A percentile compares a stretch with the other conserved stretches of the same genome.
Evolutionary conservation across 139 green algal species (phyloP).

Genomic region (Closterium sp.): DNA sequence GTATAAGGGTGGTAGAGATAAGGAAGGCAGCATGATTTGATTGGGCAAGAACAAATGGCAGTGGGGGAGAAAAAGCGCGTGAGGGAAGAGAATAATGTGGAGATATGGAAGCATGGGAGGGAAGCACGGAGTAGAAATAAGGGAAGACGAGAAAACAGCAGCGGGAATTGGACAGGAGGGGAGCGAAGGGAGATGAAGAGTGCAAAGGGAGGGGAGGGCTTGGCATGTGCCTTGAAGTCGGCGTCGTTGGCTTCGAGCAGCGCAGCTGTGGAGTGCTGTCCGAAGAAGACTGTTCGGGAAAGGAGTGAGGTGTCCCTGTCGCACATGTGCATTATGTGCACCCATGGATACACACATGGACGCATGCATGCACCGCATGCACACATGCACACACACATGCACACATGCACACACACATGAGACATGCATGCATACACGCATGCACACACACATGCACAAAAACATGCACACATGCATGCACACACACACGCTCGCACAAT

Average conservation of each 20-base stretch:
- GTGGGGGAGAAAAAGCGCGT: background rate
- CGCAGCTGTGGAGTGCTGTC: constrained; percentile 25
- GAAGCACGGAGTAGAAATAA: background rate
- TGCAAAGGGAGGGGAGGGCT: background rate
- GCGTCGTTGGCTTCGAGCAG: constrained; percentile 38
- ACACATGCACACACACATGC: too few species aligned
- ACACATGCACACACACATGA: background rate
- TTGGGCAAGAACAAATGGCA: background rate
- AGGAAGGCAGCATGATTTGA: too few species aligned
- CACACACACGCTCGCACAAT: too few species aligned
- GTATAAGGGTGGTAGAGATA: too few species aligned
- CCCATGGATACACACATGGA: too few species aligned
- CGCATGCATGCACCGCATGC: too few species aligned
- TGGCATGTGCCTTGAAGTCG: constrained; percentile 44
- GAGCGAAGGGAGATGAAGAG: background rate
- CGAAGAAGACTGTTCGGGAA: constrained; percentile 26
- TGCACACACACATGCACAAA: background rate
- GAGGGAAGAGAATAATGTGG: background rate
- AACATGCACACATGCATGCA: background rate
- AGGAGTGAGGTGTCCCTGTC: constrained; percentile 32
- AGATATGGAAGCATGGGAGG: background rate
- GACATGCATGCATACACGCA: background rate
- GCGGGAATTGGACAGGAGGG: background rate
- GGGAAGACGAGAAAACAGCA: background rate
- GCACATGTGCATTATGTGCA: too few species aligned